Evolutionary conservation across 2,329 filamentous ascomycete genomes (phyloP).

Genomic region (Amesomyces nigricolor): DNA sequence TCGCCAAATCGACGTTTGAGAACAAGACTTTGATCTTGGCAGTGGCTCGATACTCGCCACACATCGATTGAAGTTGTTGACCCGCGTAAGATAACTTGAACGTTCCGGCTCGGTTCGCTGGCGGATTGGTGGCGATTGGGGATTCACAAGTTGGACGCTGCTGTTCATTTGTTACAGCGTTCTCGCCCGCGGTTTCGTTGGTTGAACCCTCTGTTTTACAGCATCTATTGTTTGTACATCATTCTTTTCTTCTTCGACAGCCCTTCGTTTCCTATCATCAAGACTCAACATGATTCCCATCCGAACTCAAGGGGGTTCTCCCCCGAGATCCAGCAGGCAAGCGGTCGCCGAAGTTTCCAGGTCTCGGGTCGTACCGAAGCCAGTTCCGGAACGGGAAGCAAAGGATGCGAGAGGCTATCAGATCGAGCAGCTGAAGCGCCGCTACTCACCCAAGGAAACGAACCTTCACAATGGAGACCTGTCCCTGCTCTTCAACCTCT

Average conservation of each 20-base stretch:
- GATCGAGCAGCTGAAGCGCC: slow-evolving; percentile 63
- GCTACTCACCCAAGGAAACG: slow-evolving; percentile 51
- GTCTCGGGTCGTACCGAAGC: slow-evolving; percentile 56
- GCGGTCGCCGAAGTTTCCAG: slow-evolving; percentile 40
- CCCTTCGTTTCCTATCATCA: neutral
- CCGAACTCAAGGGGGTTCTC: slow-evolving; percentile 12
- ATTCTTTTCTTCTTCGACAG: neutral
- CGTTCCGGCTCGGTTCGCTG: too few relatives aligned
- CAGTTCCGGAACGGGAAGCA: slow-evolving; percentile 57
- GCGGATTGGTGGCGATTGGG: too few relatives aligned
- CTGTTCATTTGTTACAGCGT: too few relatives aligned
- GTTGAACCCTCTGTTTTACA: too few relatives aligned
- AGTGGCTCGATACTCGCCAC: too few relatives aligned
- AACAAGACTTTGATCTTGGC: too few relatives aligned
- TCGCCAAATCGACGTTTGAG: too few relatives aligned
- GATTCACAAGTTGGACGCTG: too few relatives aligned
- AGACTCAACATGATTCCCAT: slow-evolving; percentile 26
- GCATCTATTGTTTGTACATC: too few relatives aligned
- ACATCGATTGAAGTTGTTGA: too few relatives aligned
- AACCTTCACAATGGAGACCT: slow-evolving; percentile 44
- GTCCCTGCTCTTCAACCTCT: slow-evolving; percentile 57
- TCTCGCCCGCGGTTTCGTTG: too few relatives aligned
- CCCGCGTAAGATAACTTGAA: too few relatives aligned
- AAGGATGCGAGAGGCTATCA: slow-evolving; percentile 70
- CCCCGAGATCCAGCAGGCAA: slow-evolving; percentile 32